Base-by-base conservation (phyloP, 176 grass and related monocot species). In the Eragrostis nindensis region DNA sequence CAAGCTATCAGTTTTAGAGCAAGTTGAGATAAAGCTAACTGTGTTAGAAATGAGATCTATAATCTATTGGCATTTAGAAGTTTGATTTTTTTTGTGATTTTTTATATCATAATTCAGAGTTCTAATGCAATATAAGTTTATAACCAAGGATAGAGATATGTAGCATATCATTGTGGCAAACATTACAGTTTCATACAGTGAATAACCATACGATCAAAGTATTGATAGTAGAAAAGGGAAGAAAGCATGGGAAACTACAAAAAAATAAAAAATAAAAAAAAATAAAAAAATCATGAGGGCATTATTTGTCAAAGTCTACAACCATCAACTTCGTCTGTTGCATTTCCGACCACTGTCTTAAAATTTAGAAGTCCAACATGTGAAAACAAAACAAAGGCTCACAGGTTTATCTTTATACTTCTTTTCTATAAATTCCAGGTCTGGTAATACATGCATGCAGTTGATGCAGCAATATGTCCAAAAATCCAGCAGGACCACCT, bases 391-490 rank as follows among this genome's bases (percentile, higher is more conserved):
- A 21, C 24, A 52, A 78, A 43, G 55, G 63, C 95, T 94, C 86
- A 94, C 95, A 87, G 95, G 86, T 67, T 94, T 92, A 70, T 98
- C 77, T 50, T 82, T 90, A 82, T 94, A 98, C 62, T 98, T 93
- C 72, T 85, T 89, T 86, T 98, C 95, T 63, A 98, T 74, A 81
- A 81, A 98, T 49, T 98, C 92, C 60, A 98, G 90, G 78, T 98
- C 95, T 27, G 95, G 95, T 67, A 98, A 76, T 45, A 98, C 92
- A 93, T 98, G 95, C 95, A 98, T 98, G 76, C 95, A 98, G 69
- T 98, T 98, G 76, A 98, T 98, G 79, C 92, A 98, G 78, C 95
- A 98, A 86, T 94, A 98, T 29, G 92, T 98, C 95, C 92, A 98
- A 91, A 98, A 98, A 92, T 94, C 95, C 79, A 98, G 84, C 21